Conservation (phyloP, 2,329 filamentous ascomycete genomes). For the Curvularia hawaiiensis region DNA sequence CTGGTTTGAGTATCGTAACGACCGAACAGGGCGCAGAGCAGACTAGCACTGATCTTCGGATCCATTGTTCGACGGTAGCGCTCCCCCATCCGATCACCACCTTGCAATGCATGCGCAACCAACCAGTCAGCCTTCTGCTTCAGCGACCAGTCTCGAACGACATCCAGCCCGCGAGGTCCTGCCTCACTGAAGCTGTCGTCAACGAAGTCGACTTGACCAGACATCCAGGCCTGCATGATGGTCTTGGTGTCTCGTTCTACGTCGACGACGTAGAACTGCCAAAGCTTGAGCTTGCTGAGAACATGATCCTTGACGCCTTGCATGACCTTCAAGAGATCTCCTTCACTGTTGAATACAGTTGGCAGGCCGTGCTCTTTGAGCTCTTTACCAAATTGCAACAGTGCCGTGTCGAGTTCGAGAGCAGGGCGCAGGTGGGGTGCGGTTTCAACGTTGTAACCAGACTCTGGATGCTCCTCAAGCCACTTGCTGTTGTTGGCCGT, state of each 20-base stretch:
- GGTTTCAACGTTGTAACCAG: conserved; percentile 91
- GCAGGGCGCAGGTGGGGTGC: conserved; percentile 73
- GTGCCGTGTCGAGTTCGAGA: conserved; percentile 75
- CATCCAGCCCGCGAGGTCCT: conserved; percentile 57
- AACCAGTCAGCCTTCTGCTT: conserved; percentile 69
- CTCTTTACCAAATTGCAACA: conserved; percentile 68
- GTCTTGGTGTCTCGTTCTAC: conserved; percentile 73
- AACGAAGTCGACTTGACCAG: conserved; percentile 62
- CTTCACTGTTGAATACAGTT: conserved; percentile 69
- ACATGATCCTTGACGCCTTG: conserved; percentile 81
- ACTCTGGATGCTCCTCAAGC: conserved; percentile 92
- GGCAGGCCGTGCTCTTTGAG: conserved; percentile 74
- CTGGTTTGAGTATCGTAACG: conserved; percentile 62
- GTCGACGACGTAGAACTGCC: conserved; percentile 92
- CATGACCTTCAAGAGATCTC: conserved; percentile 82
- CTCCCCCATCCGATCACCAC: conserved; percentile 76
- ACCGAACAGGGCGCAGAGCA: conserved; percentile 72
- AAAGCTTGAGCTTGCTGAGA: conserved; percentile 77
- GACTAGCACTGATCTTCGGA: conserved; percentile 69
- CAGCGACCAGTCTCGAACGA: conserved; percentile 60
- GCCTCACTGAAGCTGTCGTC: conserved; percentile 57
- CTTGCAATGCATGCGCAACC: conserved; percentile 70
- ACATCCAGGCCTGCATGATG: conserved; percentile 73
- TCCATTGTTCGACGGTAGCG: conserved; percentile 76
- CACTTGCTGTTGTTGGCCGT: conserved; percentile 95